Base-by-base conservation (phyloP, 2,329 filamentous ascomycete genomes). In the Diplodia sapinea region DNA sequence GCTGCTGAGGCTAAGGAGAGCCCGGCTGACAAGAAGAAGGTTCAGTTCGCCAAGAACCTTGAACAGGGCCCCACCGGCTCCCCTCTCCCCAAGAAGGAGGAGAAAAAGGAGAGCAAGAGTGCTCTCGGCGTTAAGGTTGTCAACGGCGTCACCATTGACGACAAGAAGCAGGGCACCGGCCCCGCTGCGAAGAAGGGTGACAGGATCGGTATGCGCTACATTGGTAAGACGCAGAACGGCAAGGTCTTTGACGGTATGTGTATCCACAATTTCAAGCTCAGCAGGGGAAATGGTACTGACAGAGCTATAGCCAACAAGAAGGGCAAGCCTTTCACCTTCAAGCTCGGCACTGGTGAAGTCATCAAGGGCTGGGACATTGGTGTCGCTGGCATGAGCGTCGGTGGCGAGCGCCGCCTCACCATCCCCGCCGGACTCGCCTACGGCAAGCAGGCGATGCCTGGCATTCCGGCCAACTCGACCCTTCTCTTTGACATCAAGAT, bases 341-440 rank as follows among this genome's bases (percentile, higher is more conserved):
- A 94, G 86, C 89, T 96, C 70, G 96, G 95, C 73, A 88, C 89
- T 78, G 94, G 94, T 70, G 92, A 98, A 81, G 96, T 99, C 76
- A 99, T 99, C 85, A 95, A 96, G 87, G 95, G 95, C 73, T 98
- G 95, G 96, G 96, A 99, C 79, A 88, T 98, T 72, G 95, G 95
- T 82, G 85, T 99, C 73, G 86, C 87, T 73, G 96, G 96, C 81
- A 97, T 99, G 93, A 85, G 89, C 73, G 90, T 94, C 73, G 95
- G 95, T 76, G 93, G 93, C 75, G 96, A 99, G 86, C 92, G 95
- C 76, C 90, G 95, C 73, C 86, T 99, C 75, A 94, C 89, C 70
- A 93, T 99, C 75, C 96, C 96, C 57, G 85, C 95, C 57, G 84
- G 90, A 75, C 88, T 94, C 68, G 96, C 91, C 74, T 99, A 99